These are phyloP conservation scores for Bolboschoenus planiculmis DNA, from an alignment of 176 grass and related monocot species.

Conservation along the genomic window DNA sequence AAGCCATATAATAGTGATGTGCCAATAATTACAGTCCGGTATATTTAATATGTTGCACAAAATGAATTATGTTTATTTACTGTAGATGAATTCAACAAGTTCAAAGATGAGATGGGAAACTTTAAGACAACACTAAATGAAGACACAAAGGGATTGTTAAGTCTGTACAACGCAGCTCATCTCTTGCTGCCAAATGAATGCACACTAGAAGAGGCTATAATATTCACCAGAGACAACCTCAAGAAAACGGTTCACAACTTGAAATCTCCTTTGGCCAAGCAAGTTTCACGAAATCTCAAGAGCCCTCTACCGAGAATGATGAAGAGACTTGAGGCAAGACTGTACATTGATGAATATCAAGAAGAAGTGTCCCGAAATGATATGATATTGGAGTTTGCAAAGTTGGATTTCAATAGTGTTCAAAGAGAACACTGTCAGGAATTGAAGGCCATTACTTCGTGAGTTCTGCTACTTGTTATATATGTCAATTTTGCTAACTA, in stretches of 20 bases:
- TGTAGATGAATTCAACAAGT: conserved; percentile 37
- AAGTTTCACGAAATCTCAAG: conserved; percentile 18
- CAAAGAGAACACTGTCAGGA: conserved; percentile 28
- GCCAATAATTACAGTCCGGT: background rate
- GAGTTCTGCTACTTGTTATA: too few species aligned
- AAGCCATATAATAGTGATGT: too few species aligned
- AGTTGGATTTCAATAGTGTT: conserved; percentile 35
- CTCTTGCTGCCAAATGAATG: conserved; percentile 17
- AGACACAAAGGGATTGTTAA: conserved; percentile 8
- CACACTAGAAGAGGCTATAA: conserved; percentile 17
- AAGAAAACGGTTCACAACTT: background rate
- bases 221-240: background rate
- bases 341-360: conserved; percentile 29
- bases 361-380: background rate
- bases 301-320: conserved; percentile 26
- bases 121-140: background rate
- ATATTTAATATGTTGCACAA: background rate
- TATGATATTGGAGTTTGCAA: conserved; percentile 21
- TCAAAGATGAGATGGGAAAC: conserved; percentile 12
- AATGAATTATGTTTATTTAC: background rate
- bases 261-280: background rate
- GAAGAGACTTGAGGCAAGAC: conserved; percentile 24
- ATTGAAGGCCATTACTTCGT: conserved; percentile 16
- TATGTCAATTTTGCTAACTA: background rate
- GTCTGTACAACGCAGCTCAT: conserved; percentile 34